These are phyloP conservation scores for Exsudoporus frostii DNA, from an alignment of 768 basidiomycete species.

Conservation along the genomic window DNA sequence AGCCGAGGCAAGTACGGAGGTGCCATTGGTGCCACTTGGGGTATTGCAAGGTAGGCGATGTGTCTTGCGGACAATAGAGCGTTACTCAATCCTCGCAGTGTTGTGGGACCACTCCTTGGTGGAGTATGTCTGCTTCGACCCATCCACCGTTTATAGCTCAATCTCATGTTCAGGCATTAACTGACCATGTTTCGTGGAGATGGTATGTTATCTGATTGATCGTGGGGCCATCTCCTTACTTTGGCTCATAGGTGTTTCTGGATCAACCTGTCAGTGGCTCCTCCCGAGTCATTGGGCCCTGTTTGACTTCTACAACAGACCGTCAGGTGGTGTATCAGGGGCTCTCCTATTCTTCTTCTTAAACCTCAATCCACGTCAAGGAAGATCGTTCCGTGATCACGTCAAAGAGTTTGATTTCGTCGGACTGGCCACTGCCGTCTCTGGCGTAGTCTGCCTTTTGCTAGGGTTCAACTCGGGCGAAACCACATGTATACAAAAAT, in stretches of 20 bases:
- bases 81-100: slow-evolving; percentile 19
- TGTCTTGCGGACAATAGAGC: neutral
- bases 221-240: neutral
- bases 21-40: slow-evolving; percentile 39
- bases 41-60: slow-evolving; percentile 32
- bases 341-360: slow-evolving; percentile 33
- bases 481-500: slow-evolving; percentile 26
- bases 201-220: slow-evolving; percentile 28
- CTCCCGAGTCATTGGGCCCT: neutral
- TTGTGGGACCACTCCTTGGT: slow-evolving; percentile 43
- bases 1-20: slow-evolving; percentile 41
- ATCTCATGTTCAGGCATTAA: slow-evolving; percentile 24
- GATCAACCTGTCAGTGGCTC: slow-evolving; percentile 32
- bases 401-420: slow-evolving; percentile 38
- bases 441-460: slow-evolving; percentile 36
- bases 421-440: slow-evolving; percentile 35
- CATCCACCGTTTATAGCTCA: neutral
- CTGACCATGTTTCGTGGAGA: slow-evolving; percentile 38
- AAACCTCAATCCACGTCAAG: slow-evolving; percentile 34
- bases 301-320: slow-evolving; percentile 20
- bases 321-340: slow-evolving; percentile 35
- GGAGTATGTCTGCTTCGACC: slow-evolving; percentile 24
- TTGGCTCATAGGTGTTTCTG: slow-evolving; percentile 32
- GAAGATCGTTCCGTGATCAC: slow-evolving; percentile 31
- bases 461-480: slow-evolving; percentile 38